Evolutionary conservation across 1,284 basidiomycete genomes (phyloP).

Genomic region (Prillingera fragicola): DNA sequence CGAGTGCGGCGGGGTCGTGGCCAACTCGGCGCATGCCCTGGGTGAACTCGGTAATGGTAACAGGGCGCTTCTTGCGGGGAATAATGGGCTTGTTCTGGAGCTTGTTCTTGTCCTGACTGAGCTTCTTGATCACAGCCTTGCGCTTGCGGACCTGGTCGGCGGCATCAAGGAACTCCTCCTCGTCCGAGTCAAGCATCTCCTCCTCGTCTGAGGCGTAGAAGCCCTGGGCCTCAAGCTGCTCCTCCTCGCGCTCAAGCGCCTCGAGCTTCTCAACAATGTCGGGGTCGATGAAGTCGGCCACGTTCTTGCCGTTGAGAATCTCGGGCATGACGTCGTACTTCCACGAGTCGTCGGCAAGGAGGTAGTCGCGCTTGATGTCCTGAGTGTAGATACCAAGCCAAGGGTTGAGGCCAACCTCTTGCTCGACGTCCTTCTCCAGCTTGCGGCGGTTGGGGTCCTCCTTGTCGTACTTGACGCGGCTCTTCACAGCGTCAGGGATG

Average conservation of each 20-base stretch:
- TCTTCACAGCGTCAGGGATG: conserved; percentile 74
- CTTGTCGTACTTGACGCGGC: conserved; percentile 76
- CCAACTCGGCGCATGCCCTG: conserved; percentile 76
- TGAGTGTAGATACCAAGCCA: conserved; percentile 85
- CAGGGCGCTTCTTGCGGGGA: conserved; percentile 77
- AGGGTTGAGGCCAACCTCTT: conserved; percentile 59
- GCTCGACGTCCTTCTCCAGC: conserved; percentile 73
- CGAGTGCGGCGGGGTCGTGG: conserved; percentile 78
- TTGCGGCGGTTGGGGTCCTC: conserved; percentile 66
- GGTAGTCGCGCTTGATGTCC: conserved; percentile 75
- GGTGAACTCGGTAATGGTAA: conserved; percentile 82
- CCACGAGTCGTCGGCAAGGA: conserved; percentile 88
- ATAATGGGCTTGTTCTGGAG: conserved; percentile 79
- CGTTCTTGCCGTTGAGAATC: conserved; percentile 96
- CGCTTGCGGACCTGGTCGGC: conserved; percentile 62
- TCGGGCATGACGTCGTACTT: conserved; percentile 94
- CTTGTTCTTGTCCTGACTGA: conserved; percentile 78
- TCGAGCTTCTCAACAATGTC: conserved; percentile 96
- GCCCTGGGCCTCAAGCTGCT: conserved; percentile 83
- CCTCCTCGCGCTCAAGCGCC: conserved; percentile 94
- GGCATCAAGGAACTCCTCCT: conserved; percentile 71
- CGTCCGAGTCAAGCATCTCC: conserved; percentile 82
- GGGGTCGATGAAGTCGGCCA: conserved; percentile 98
- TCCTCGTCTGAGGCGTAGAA: conserved; percentile 89
- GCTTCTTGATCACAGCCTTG: conserved; percentile 61